phyloP scores from a whole-genome alignment of 108 stramenopile species.

The Skeletonema potamos region DNA sequence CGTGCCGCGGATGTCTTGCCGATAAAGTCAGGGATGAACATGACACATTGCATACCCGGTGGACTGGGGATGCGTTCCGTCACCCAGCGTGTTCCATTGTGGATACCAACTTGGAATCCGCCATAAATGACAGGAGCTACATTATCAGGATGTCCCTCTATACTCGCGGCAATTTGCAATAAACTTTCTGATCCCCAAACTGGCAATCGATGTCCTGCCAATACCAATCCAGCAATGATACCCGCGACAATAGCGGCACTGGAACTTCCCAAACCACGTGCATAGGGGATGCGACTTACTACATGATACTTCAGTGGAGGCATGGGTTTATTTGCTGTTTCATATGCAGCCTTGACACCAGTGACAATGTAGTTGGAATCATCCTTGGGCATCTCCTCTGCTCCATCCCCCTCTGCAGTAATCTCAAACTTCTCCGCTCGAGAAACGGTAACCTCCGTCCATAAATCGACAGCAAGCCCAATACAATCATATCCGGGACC shows the following conservation, averaged over 20 bases:
- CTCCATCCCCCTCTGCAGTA: constrained; percentile 87
- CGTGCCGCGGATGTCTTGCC: constrained; percentile 95
- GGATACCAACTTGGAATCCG: constrained; percentile 97
- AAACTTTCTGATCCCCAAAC: constrained; percentile 95
- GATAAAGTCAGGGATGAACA: constrained; percentile 96
- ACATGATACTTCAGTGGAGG: constrained; percentile 91
- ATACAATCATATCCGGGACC: constrained; percentile 98
- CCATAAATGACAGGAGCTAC: constrained; percentile 98
- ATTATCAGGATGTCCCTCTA: constrained; percentile 99
- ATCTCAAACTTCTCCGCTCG: constrained; percentile 92
- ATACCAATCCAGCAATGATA: constrained; percentile 94
- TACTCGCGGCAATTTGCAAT: constrained; percentile 95
- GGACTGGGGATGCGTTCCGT: constrained; percentile 93
- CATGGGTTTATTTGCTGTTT: constrained; percentile 90
- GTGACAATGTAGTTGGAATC: constrained; percentile 89
- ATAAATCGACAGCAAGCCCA: constrained; percentile 97
- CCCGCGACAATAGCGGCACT: constrained; percentile 98
- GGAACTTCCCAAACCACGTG: constrained; percentile 93
- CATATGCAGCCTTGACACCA: constrained; percentile 93
- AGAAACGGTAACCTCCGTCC: constrained; percentile 95
- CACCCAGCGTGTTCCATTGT: constrained; percentile 93
- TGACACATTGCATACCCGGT: constrained; percentile 89
- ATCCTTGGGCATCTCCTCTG: constrained; percentile 87
- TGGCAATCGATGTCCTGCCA: constrained; percentile 95
- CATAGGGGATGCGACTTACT: constrained; percentile 93